These are phyloP conservation scores for Beauveria asiatica DNA, from an alignment of 2,329 filamentous ascomycete genomes.

Conservation along the genomic window DNA sequence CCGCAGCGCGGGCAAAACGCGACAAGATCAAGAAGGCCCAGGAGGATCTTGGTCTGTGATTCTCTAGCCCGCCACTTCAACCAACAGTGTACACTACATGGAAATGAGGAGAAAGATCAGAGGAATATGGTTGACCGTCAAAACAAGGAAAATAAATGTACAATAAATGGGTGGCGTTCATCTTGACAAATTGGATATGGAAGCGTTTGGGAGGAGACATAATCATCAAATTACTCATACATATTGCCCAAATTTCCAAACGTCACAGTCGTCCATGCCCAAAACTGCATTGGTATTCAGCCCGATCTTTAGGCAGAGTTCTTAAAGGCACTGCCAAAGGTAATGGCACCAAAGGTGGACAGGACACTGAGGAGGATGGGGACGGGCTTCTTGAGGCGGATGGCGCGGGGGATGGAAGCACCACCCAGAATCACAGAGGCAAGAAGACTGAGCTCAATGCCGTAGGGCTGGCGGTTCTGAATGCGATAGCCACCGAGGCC, in stretches of 20 bases:
- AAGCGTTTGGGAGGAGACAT: conserved; percentile 1
- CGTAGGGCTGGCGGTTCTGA: conserved; percentile 66
- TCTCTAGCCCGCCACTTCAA: not conserved
- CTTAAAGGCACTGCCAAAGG: conserved; percentile 65
- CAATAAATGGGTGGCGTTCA: conserved; percentile 6
- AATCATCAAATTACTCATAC: conserved; percentile 3
- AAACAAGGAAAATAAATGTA: not conserved
- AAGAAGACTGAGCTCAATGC: conserved; percentile 79
- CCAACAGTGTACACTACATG: not conserved
- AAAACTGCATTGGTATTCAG: not conserved
- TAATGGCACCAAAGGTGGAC: conserved; percentile 67
- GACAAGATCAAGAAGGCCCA: conserved; percentile 65
- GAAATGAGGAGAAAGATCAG: not conserved
- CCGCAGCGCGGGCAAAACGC: conserved; percentile 56
- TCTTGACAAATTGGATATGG: not conserved
- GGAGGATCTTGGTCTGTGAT: conserved; percentile 39
- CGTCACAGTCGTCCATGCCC: not conserved
- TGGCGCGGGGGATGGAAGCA: conserved; percentile 75
- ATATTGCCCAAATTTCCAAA: not conserved
- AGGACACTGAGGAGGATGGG: conserved; percentile 71
- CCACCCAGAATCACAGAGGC: conserved; percentile 80
- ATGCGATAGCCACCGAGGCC: conserved; percentile 75
- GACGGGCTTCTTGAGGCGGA: conserved; percentile 76
- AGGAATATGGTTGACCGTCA: not conserved
- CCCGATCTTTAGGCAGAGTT: conserved; percentile 26